Conservation (phyloP, 371 early-diverging fungal genomes). For the Syncephalastrum monosporum region DNA sequence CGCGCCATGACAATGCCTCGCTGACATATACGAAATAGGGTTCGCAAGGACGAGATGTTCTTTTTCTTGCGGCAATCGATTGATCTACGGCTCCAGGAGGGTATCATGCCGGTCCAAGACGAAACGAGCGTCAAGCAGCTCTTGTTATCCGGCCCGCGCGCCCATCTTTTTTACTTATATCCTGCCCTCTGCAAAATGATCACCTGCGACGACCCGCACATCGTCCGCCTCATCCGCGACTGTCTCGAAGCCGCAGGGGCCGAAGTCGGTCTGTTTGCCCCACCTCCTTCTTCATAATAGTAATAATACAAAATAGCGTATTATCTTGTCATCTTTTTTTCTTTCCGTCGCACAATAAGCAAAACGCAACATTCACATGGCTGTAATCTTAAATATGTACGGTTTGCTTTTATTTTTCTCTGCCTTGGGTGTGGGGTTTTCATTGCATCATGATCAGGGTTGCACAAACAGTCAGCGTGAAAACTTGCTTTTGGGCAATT, state of each 20-base stretch:
- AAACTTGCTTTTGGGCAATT: too few relatives aligned
- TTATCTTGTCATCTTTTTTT: constrained; percentile 7
- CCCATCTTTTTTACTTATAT: constrained; percentile 76
- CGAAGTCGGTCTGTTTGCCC: constrained; percentile 47
- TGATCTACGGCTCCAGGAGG: constrained; percentile 56
- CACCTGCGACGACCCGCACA: constrained; percentile 55
- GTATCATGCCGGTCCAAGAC: constrained; percentile 32
- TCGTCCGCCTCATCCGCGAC: constrained; percentile 55
- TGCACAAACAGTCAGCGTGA: too few relatives aligned
- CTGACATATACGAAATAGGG: constrained; percentile 30
- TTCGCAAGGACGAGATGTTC: constrained; percentile 75
- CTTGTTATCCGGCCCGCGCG: constrained; percentile 60
- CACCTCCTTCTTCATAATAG: background rate
- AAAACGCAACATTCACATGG: too few relatives aligned
- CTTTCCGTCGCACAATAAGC: constrained; percentile 12
- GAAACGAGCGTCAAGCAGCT: constrained; percentile 39
- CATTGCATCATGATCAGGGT: too few relatives aligned
- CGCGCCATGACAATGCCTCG: background rate
- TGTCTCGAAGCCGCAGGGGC: constrained; percentile 56
- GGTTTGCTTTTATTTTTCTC: too few relatives aligned
- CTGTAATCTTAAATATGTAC: too few relatives aligned
- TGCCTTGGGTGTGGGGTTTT: too few relatives aligned
- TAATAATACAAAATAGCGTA: too few relatives aligned
- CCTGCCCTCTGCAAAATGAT: constrained; percentile 64
- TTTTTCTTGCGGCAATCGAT: constrained; percentile 66